Evolutionary conservation across 257 asterid species (phyloP).

Genomic region (Avicennia marina): DNA sequence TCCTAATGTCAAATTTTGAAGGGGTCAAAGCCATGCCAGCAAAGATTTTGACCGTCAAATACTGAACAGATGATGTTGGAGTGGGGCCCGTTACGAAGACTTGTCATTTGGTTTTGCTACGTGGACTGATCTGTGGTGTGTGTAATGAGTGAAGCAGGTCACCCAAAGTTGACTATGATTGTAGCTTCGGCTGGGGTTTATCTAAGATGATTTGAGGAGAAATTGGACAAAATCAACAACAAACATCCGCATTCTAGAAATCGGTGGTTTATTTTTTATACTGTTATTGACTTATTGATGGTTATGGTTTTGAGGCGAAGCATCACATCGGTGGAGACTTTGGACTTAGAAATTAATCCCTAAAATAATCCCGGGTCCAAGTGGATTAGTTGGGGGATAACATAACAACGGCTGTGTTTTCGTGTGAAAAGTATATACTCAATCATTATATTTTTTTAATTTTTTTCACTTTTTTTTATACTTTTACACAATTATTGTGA

Average conservation of each 20-base stretch:
- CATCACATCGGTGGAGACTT: slow-evolving; percentile 21
- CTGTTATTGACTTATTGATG: too few relatives aligned
- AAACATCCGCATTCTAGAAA: background rate
- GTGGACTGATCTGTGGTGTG: background rate
- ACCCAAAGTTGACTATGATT: slow-evolving; percentile 4
- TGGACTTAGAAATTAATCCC: slow-evolving; percentile 12
- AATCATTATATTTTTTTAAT: too few relatives aligned
- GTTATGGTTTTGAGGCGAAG: slow-evolving; percentile 15
- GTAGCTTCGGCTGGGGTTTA: background rate
- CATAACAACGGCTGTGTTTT: too few relatives aligned
- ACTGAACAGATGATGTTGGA: too few relatives aligned
- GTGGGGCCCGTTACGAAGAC: too few relatives aligned
- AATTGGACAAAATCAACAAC: background rate
- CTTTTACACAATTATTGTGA: too few relatives aligned
- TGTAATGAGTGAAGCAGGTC: background rate
- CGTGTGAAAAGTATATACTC: too few relatives aligned
- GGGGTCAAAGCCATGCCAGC: background rate
- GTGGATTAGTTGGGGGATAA: slow-evolving; percentile 19
- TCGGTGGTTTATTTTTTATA: background rate
- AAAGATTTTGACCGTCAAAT: too few relatives aligned
- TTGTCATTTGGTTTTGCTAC: too few relatives aligned
- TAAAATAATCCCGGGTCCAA: background rate
- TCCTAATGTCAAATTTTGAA: background rate
- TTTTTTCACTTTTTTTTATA: too few relatives aligned
- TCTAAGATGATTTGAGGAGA: background rate